Evolutionary conservation across 139 green algal species (phyloP), one percentile per base, ranked within the genome.

Genomic region (Diplosphaera chodatii): DNA sequence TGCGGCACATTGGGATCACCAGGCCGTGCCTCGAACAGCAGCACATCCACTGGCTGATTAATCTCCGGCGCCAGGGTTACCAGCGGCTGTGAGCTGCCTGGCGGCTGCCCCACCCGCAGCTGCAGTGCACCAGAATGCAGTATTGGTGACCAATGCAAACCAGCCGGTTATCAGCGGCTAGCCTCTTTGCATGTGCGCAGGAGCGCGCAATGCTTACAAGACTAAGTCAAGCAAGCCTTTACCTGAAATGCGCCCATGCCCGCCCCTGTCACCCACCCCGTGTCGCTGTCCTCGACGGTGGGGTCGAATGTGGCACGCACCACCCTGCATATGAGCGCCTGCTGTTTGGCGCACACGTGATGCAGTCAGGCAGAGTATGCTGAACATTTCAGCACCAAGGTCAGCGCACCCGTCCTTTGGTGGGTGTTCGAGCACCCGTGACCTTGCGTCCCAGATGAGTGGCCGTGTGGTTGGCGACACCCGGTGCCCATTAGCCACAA

Each of bases 401-500:
- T n/a, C n/a, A n/a, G 64, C 40, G 20, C 69, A 71, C 65, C 77
- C 81, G 31, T 78, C 64, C 0, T 27, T 32, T 0, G 78, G 81
- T 8, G 77, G 25, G 0, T 8, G 0, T 1, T 55, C 32, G 8
- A 63, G 55, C 31, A 63, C 33, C 0, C 78, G 40, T 55, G 30
- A 62, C 18, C 32, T 22, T 2, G 25, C 16, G 41, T 86, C 81
- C 78, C 81, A 86, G 3, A 84, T 71, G 4, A 86, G 68, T 20
- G 81, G 81, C 41, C 81, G 68, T 1, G 74, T 84, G 33, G 80
- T 86, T 48, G 81, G 81, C 5, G 74, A 79, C 6, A 70, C 75
- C 41, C 81, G 70, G 72, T 86, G 74, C 30, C 81, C 81, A 59
- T 86, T 86, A 30, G 74, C 74, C 1, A 84, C 66, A 32, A 75